phyloP scores from a whole-genome alignment of 768 basidiomycete genomes.

The Psilocybe sp. region DNA sequence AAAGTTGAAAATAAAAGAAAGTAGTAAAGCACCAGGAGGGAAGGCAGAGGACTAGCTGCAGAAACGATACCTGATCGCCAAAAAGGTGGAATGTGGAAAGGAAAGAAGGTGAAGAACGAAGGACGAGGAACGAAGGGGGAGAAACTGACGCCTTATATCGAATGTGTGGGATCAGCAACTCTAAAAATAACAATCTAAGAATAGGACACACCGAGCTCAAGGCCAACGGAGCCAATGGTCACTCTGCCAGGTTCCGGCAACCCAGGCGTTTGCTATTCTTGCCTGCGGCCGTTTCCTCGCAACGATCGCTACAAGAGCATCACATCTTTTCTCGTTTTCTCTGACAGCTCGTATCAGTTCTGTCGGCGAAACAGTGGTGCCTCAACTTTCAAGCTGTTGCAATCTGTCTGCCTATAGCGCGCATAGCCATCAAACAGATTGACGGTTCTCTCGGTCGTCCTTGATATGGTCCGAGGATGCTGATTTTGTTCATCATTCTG shows the following conservation, averaged over 20 bases:
- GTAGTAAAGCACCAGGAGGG: constrained; percentile 17
- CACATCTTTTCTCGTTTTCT: neutral
- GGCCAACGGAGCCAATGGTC: too few species aligned
- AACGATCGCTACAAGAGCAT: constrained; percentile 11
- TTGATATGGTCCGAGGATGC: too few species aligned
- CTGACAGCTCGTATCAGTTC: too few species aligned
- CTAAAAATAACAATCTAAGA: neutral
- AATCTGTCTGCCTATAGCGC: too few species aligned
- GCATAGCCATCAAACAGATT: too few species aligned
- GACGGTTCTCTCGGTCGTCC: too few species aligned
- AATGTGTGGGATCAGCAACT: neutral
- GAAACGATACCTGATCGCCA: constrained; percentile 28
- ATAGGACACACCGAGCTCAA: neutral
- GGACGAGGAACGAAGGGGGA: constrained; percentile 12
- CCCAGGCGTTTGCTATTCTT: constrained; percentile 1
- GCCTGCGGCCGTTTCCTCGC: constrained; percentile 11
- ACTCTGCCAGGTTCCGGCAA: too few species aligned
- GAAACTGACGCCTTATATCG: constrained; percentile 4
- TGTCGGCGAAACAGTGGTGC: too few species aligned
- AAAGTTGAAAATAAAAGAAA: constrained; percentile 18
- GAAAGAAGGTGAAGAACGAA: constrained; percentile 17
- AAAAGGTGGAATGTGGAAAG: constrained; percentile 17
- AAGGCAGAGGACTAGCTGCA: constrained; percentile 24
- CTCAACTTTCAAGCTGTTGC: too few species aligned
- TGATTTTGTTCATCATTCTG: too few species aligned